A percentile compares a stretch with the other conserved stretches of the same genome.
These are phyloP conservation scores for Chlorella sorokiniana DNA, from an alignment of 139 green algal species.

Conservation along the genomic window DNA sequence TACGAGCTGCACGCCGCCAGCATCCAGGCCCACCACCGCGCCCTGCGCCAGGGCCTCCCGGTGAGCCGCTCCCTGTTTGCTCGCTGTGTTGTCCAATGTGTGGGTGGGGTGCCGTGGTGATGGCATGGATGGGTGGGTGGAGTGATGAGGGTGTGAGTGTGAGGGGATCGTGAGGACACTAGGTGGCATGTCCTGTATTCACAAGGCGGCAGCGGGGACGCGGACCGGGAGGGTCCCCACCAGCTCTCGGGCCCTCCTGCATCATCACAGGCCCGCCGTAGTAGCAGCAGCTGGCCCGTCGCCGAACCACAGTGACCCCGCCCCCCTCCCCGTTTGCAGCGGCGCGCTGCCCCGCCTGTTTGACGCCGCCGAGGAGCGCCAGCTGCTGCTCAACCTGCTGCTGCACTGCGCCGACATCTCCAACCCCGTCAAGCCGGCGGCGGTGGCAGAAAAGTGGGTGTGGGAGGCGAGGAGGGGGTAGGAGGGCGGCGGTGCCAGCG, in stretches of 20 bases:
- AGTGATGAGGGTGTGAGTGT: too few species aligned
- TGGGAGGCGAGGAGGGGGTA: background rate
- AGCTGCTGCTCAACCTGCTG: conserved; percentile 63
- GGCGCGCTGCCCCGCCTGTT: conserved; percentile 38
- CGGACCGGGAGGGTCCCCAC: too few species aligned
- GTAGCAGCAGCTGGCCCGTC: too few species aligned
- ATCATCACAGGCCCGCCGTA: too few species aligned
- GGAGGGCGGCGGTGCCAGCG: background rate
- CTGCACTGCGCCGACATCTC: conserved; percentile 74
- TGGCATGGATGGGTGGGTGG: too few species aligned
- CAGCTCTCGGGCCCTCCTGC: too few species aligned
- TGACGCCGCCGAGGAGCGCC: conserved; percentile 56
- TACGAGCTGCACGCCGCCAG: conserved; percentile 51
- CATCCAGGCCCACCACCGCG: conserved; percentile 24
- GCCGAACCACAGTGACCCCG: background rate
- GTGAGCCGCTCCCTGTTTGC: background rate
- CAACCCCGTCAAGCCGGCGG: conserved; percentile 61
- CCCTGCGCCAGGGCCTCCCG: conserved; percentile 6
- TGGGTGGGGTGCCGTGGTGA: too few species aligned
- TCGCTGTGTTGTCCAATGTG: background rate
- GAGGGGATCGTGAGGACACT: too few species aligned
- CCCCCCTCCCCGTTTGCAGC: background rate
- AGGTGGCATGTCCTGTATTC: too few species aligned
- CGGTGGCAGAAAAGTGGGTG: conserved; percentile 51
- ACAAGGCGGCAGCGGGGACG: too few species aligned